Conservation (phyloP, 345 rosid genomes). For the Abelmoschus esculentus region DNA sequence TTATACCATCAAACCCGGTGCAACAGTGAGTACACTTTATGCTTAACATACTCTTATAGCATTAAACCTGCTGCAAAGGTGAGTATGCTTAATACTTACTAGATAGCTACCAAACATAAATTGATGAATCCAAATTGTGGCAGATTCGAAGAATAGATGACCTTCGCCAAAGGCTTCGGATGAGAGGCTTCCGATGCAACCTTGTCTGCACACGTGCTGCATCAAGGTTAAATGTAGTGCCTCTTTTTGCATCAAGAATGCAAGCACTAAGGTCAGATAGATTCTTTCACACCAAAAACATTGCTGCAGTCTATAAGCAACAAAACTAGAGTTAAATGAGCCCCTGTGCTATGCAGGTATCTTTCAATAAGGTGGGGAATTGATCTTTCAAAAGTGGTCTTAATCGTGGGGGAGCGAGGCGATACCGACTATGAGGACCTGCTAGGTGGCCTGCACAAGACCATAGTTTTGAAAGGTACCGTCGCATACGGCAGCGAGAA, state of each 20-base stretch:
- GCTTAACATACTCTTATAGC: constrained; percentile 24
- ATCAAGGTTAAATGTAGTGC: constrained; percentile 63
- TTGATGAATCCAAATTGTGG: constrained; percentile 14
- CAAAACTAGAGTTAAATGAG: constrained; percentile 8
- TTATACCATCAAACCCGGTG: constrained; percentile 56
- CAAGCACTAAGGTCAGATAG: constrained; percentile 68
- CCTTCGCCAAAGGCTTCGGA: constrained; percentile 68
- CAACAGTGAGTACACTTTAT: constrained; percentile 38
- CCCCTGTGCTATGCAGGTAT: constrained; percentile 43
- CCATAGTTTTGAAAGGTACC: constrained; percentile 45
- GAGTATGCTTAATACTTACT: constrained; percentile 5
- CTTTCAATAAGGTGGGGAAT: constrained; percentile 79
- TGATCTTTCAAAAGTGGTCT: constrained; percentile 47
- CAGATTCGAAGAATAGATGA: constrained; percentile 62
- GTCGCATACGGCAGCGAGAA: constrained; percentile 56
- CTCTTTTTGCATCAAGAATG: constrained; percentile 70
- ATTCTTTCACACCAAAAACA: background rate
- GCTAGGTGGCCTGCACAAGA: constrained; percentile 66
- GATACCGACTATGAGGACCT: constrained; percentile 76
- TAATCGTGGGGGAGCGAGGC: constrained; percentile 71
- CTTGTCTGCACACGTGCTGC: constrained; percentile 52
- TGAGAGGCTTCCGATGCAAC: constrained; percentile 81
- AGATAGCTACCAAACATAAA: background rate
- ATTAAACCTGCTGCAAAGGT: constrained; percentile 71
- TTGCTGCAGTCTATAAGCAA: background rate